Evolutionary conservation across 2,329 filamentous ascomycete species (phyloP).

Genomic region (Colletotrichum tanaceti): DNA sequence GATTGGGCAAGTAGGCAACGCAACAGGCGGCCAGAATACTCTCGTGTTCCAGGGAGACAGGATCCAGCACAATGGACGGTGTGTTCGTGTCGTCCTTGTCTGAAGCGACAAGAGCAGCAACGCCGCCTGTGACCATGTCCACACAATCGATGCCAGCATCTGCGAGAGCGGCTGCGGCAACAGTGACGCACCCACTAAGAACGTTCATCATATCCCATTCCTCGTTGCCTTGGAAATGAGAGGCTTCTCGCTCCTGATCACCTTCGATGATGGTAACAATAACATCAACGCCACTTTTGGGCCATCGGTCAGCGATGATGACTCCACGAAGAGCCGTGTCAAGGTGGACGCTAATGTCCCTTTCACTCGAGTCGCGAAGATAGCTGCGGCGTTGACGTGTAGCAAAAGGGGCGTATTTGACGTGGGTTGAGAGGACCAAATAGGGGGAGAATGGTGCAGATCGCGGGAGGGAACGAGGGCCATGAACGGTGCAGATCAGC

Average conservation of each 20-base stretch:
- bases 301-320: constrained; percentile 94
- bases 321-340: constrained; percentile 91
- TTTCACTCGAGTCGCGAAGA: constrained; percentile 84
- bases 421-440: constrained; percentile 88
- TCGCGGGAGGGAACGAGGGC: constrained; percentile 88
- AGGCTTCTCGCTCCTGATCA: constrained; percentile 77
- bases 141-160: constrained; percentile 97
- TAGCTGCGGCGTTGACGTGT: constrained; percentile 85
- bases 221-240: constrained; percentile 64
- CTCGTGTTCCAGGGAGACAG: constrained; percentile 82
- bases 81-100: constrained; percentile 36
- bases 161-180: constrained; percentile 89
- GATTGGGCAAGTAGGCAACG: constrained; percentile 85
- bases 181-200: constrained; percentile 90
- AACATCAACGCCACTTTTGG: constrained; percentile 98
- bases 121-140: constrained; percentile 88
- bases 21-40: constrained; percentile 85
- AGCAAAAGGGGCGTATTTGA: constrained; percentile 97
- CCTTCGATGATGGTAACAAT: constrained; percentile 93
- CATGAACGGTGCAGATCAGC: constrained; percentile 92
- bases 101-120: constrained; percentile 78
- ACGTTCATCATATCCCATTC: constrained; percentile 94
- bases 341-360: constrained; percentile 89
- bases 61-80: constrained; percentile 75
- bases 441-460: constrained; percentile 93